phyloP scores from a whole-genome alignment of 2,329 filamentous ascomycete species.

The Fusarium pseudoanthophilum region DNA sequence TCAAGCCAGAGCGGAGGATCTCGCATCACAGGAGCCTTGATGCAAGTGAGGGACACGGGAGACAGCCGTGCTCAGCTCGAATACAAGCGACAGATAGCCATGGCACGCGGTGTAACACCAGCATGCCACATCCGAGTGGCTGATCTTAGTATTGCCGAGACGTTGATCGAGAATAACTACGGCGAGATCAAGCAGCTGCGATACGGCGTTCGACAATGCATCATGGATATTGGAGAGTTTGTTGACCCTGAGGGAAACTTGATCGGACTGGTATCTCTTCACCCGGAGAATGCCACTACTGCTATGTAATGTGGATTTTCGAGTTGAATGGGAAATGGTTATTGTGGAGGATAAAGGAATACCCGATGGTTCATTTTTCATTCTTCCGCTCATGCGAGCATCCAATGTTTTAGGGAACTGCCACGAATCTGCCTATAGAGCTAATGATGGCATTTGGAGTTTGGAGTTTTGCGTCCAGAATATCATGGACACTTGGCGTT shows the following conservation, averaged over 20 bases:
- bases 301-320: slow-evolving; percentile 8
- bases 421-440: not conserved
- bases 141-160: slow-evolving; percentile 39
- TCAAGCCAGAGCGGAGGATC: slow-evolving; percentile 17
- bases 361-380: slow-evolving; percentile 27
- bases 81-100: slow-evolving; percentile 27
- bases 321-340: not conserved
- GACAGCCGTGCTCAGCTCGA: slow-evolving; percentile 27
- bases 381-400: slow-evolving; percentile 25
- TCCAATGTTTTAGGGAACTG: slow-evolving; percentile 1
- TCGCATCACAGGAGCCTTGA: slow-evolving; percentile 35
- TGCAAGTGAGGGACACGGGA: slow-evolving; percentile 25
- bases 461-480: slow-evolving; percentile 15
- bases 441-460: slow-evolving; percentile 5
- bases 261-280: slow-evolving; percentile 40
- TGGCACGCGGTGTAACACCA: slow-evolving; percentile 23
- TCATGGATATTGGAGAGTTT: slow-evolving; percentile 44
- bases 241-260: slow-evolving; percentile 43
- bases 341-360: slow-evolving; percentile 40
- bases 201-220: slow-evolving; percentile 39
- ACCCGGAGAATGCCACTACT: slow-evolving; percentile 36
- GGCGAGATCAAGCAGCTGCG: slow-evolving; percentile 39
- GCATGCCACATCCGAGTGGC: slow-evolving; percentile 40
- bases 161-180: slow-evolving; percentile 34
- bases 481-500: slow-evolving; percentile 22